Conservation (phyloP, 2,329 filamentous ascomycete species). For the Monosporascus sp. region DNA sequence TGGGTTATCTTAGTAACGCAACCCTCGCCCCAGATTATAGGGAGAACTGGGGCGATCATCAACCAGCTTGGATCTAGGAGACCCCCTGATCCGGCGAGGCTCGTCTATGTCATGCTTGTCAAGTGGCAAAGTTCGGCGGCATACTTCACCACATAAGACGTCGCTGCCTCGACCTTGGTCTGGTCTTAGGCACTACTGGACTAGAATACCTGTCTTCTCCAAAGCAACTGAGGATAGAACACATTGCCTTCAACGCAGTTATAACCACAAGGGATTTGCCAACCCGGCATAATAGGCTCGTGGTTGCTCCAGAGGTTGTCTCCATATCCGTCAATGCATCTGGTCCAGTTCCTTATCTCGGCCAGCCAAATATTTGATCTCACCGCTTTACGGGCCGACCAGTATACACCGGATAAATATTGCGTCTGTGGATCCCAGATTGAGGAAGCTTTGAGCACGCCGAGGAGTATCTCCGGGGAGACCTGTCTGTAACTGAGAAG, state of each 20-base stretch:
- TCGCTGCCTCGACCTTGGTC: conserved; percentile 11
- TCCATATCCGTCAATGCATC: conserved; percentile 16
- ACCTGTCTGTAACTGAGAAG: not conserved
- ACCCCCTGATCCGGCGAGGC: conserved; percentile 14
- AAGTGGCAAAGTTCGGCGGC: conserved; percentile 15
- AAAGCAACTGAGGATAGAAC: conserved; percentile 13
- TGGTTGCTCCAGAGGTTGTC: conserved; percentile 14
- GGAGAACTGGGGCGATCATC: conserved; percentile 17
- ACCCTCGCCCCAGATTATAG: conserved; percentile 13
- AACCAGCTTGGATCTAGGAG: conserved; percentile 11
- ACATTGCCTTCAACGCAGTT: conserved; percentile 10
- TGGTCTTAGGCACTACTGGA: conserved; percentile 4
- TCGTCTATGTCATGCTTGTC: conserved; percentile 8
- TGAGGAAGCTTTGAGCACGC: conserved; percentile 9
- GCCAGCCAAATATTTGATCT: conserved; percentile 13
- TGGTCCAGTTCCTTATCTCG: conserved; percentile 14
- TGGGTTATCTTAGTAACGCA: not conserved
- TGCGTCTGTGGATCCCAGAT: conserved; percentile 14
- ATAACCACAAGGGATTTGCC: conserved; percentile 17
- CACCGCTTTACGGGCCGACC: conserved; percentile 14
- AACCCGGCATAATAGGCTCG: conserved; percentile 13
- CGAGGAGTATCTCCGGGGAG: not conserved
- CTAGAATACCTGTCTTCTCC: conserved; percentile 1
- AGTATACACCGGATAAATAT: conserved; percentile 14
- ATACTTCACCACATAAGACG: conserved; percentile 17